Evolutionary conservation across 371 early-diverging fungal species (phyloP), one percentile per base, ranked within the genome.

Genomic region (Lichtheimia hyalospora): DNA sequence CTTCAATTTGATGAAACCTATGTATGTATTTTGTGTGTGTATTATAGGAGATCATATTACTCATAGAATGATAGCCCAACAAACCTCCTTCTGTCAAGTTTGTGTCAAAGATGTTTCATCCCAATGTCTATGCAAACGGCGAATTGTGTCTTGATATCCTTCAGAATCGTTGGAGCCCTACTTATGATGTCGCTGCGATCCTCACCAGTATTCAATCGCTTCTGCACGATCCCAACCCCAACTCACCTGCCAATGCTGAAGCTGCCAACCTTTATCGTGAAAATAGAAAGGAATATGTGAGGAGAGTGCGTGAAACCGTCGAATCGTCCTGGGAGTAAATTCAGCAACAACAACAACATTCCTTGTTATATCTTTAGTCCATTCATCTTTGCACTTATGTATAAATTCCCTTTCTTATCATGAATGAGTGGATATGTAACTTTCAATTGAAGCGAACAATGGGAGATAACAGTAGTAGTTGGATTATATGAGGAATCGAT

Each of bases 111-210:
- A 98, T 99, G 95, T 99, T 97, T 78, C 99, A 99, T 74, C 99
- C 99, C 3, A 99, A 99, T 73, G 97, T 96, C 14, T 99, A 99
- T 71, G 94, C 94, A 53, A 96, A 93, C 75, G 99, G 99, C 8
- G 98, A 99, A 70, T 82, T 99, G 42, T 99, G 99, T 73, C 75
- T 99, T 58, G 99, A 99, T 75, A 99, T 99, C 74, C 77, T 99
- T 63, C 99, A 98, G 75, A 98, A 97, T 75, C 87, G 97, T 60
- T 99, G 99, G 96, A 91, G 90, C 42, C 97, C 99, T 5, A 96
- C 96, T 1, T 98, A 96, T 69, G 98, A 97, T 70, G 95, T 98
- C 5, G 92, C 95, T 7, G 95, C 96, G 4, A 96, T 98, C 34
- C 80, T 98, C 63, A 96, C 98, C 14, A 94, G 93, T 49, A 96